Percentiles rank a stretch among this genome's conserved stretches.
Evolutionary conservation across 208 protist species (phyloP).

Genomic region (Trichomonas vaginalis): DNA sequence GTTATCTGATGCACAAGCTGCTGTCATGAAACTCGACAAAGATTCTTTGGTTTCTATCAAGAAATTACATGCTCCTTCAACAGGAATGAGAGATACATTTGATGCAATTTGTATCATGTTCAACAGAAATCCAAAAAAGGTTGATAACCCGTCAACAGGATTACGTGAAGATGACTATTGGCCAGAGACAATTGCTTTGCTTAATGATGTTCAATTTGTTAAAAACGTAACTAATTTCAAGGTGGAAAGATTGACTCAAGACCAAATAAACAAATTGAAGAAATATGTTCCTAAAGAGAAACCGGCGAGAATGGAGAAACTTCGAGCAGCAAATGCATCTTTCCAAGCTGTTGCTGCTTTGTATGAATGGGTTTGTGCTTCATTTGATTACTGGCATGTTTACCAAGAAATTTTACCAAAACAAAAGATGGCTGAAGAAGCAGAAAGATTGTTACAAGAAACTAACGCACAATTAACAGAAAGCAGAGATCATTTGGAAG

Average conservation of each 20-base stretch:
- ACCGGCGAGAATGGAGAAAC: background rate
- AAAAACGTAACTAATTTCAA: constrained; percentile 77
- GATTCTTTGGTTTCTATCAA: background rate
- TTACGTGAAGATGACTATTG: background rate
- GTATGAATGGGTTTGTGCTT: constrained; percentile 44
- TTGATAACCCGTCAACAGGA: background rate
- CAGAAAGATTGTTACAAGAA: constrained; percentile 53
- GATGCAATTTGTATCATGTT: constrained; percentile 20
- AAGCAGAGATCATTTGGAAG: constrained; percentile 45
- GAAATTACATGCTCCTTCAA: background rate
- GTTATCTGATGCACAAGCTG: background rate
- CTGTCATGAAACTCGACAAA: background rate
- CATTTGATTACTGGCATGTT: constrained; percentile 59
- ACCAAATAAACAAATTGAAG: constrained; percentile 72
- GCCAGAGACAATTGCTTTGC: constrained; percentile 13
- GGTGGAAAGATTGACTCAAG: constrained; percentile 78
- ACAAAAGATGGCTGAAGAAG: constrained; percentile 67
- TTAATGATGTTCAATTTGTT: constrained; percentile 81
- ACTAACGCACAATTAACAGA: constrained; percentile 18
- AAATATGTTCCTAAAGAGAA: constrained; percentile 69
- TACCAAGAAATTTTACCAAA: constrained; percentile 85
- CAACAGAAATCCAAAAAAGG: background rate
- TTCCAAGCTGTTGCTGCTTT: constrained; percentile 39
- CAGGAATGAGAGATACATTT: background rate
- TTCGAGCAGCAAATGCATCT: background rate